Conservation (phyloP, 139 green algal species). For the Picochlorum sp. region DNA sequence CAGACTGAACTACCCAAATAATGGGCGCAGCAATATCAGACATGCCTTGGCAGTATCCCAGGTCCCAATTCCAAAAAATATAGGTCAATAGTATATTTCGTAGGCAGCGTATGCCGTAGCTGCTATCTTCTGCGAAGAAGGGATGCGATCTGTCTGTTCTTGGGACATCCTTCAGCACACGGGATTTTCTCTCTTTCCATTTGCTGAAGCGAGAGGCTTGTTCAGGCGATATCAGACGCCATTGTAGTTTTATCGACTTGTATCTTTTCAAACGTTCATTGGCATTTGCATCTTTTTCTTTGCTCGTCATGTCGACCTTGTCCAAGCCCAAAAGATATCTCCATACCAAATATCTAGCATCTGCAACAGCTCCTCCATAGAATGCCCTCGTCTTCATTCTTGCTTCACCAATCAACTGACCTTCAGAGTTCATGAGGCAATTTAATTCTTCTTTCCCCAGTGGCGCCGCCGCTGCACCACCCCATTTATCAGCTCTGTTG, state of each 20-base stretch:
- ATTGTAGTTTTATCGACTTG: constrained; percentile 37
- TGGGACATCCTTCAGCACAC: constrained; percentile 79
- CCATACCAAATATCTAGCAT: constrained; percentile 51
- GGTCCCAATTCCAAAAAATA: constrained; percentile 75
- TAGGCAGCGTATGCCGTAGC: constrained; percentile 18
- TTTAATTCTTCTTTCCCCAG: constrained; percentile 29
- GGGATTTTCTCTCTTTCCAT: constrained; percentile 53
- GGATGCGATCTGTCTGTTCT: constrained; percentile 48
- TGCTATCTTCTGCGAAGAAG: constrained; percentile 42
- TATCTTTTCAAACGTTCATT: background rate
- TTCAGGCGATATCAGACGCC: constrained; percentile 45
- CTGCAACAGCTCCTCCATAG: constrained; percentile 40
- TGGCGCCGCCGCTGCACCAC: constrained; percentile 1
- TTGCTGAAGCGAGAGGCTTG: constrained; percentile 59
- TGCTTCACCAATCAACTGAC: constrained; percentile 37
- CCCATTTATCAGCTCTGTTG: background rate
- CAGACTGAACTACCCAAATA: constrained; percentile 34
- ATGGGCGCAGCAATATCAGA: constrained; percentile 65
- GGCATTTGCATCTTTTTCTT: constrained; percentile 17
- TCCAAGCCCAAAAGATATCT: constrained; percentile 74
- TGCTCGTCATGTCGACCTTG: constrained; percentile 14
- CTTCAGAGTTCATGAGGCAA: constrained; percentile 37
- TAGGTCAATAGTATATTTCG: constrained; percentile 61
- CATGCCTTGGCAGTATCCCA: constrained; percentile 88
- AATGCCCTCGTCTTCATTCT: constrained; percentile 49